These are phyloP conservation scores for Brettanomyces custersianus DNA, from an alignment of 805 yeast genomes.

Conservation along the genomic window DNA sequence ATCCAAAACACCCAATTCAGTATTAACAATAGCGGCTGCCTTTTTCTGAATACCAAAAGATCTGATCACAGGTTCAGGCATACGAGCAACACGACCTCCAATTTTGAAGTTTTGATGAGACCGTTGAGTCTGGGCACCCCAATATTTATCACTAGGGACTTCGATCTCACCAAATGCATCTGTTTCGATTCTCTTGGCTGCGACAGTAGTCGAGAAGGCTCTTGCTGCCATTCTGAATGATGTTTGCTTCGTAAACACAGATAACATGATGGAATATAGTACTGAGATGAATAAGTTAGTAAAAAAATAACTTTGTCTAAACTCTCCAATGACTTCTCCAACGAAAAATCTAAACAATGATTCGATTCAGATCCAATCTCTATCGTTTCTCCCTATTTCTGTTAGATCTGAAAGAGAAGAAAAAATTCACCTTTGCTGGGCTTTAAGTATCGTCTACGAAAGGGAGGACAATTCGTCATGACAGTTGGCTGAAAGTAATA, in stretches of 20 bases:
- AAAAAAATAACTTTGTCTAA: too few species aligned
- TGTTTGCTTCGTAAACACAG: conserved; percentile 9
- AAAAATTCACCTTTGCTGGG: too few species aligned
- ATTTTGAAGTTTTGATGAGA: conserved; percentile 90
- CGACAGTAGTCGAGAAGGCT: conserved; percentile 23
- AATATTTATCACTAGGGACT: conserved; percentile 69
- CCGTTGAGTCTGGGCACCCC: conserved; percentile 98
- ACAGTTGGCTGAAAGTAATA: too few species aligned
- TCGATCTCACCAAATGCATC: conserved; percentile 97
- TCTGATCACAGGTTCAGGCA: conserved; percentile 84
- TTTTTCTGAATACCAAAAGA: conserved; percentile 93
- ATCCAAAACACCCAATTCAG: conserved; percentile 71
- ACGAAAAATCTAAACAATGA: too few species aligned
- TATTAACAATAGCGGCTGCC: conserved; percentile 89
- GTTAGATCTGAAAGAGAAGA: too few species aligned
- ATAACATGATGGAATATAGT: conserved; percentile 7
- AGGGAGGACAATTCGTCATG: too few species aligned
- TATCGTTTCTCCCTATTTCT: too few species aligned
- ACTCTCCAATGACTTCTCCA: too few species aligned
- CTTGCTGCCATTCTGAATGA: conserved; percentile 13
- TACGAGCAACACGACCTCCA: conserved; percentile 83
- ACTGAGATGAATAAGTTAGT: too few species aligned
- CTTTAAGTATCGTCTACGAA: too few species aligned
- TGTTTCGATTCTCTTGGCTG: conserved; percentile 58
- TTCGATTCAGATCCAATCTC: too few species aligned